Base-by-base conservation (phyloP, 352 stramenopile species). In the Ophiocytium majus region DNA sequence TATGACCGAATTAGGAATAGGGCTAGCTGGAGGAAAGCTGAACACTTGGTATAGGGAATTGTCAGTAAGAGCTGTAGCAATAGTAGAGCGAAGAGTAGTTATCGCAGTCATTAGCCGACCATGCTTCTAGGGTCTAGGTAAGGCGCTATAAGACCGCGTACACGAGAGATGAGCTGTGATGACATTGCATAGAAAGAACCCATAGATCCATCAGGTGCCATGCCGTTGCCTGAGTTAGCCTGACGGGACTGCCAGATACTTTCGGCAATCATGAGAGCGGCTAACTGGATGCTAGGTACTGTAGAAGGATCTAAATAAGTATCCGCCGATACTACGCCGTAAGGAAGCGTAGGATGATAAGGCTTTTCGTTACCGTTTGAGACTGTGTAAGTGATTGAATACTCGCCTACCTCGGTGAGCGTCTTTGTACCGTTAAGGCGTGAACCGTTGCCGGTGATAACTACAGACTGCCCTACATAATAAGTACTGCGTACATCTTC, bases 101-200 rank as follows among this genome's bases (percentile, higher is more conserved):
- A 71, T 71, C 19, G 57, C 57, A 71, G 57, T 23, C 57, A 71
- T 71, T 71, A 71, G 57, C 57, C 57, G 19, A 71, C 57, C 57
- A 71, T 71, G 28, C 19, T 23, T 23, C 57, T 23, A 23, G 57
- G 57, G 28, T 71, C 57, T 23, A 71, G 57, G 28, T 71, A 71
- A 71, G 57, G 57, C 28, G 57, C 57, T 23, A 71, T 23, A 23
- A 71, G 28, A 28, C 57, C 57, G 57, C 57, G 57, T 23, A 71
- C 57, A 28, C 57, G 57, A 71, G 57, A 23, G 28, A 71, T 23
- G 19, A 71, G 28, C 19, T 23, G 23, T 23, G 23, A 23, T 23
- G 19, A 23, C 57, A 71, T 71, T 23, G 19, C 19, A 28, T 71
- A 71, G 28, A 28, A 28, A 28, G 19, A 23, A 23, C 19, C 19